Conservation (phyloP, 148 eudicot species). For the Persicaria tinctoria region DNA sequence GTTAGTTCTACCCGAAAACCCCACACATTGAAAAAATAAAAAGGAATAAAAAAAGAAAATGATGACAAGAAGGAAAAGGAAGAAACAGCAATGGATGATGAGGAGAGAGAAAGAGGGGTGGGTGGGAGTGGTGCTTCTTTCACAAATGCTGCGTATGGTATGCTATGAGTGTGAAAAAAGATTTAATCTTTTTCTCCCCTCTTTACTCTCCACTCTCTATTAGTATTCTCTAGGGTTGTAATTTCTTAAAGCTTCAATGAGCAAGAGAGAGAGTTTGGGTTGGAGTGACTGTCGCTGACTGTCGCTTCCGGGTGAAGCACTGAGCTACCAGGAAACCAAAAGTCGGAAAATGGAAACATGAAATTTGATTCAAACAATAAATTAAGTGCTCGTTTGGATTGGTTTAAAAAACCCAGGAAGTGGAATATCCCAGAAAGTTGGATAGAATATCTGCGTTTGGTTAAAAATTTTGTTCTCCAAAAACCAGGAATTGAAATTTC, state of each 20-base stretch:
- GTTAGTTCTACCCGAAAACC: slow-evolving; percentile 2
- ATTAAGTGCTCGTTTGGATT: too few species aligned
- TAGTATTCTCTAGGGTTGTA: neutral
- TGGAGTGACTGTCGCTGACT: slow-evolving; percentile 8
- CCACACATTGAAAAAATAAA: neutral
- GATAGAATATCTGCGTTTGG: too few species aligned
- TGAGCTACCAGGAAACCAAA: slow-evolving; percentile 1
- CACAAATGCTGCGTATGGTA: too few species aligned
- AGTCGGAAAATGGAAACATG: neutral
- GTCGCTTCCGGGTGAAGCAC: slow-evolving; percentile 10
- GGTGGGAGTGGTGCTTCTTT: slow-evolving; percentile 2
- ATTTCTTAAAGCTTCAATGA: slow-evolving; percentile 5
- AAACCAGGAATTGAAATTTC: too few species aligned
- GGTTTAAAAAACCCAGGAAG: too few species aligned
- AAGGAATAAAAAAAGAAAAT: slow-evolving; percentile 1
- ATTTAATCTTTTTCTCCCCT: neutral
- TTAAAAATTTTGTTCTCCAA: too few species aligned
- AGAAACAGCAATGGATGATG: slow-evolving; percentile 8
- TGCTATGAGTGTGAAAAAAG: slow-evolving; percentile 1
- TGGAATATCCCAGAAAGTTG: too few species aligned
- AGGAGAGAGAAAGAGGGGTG: slow-evolving; percentile 15
- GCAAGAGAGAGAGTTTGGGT: neutral
- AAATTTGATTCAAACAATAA: slow-evolving; percentile 2
- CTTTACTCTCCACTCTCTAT: too few species aligned
- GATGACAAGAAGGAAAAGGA: slow-evolving; percentile 2